Conservation (phyloP, 1,284 basidiomycete genomes). For the Tetrapyrgos nigripes region DNA sequence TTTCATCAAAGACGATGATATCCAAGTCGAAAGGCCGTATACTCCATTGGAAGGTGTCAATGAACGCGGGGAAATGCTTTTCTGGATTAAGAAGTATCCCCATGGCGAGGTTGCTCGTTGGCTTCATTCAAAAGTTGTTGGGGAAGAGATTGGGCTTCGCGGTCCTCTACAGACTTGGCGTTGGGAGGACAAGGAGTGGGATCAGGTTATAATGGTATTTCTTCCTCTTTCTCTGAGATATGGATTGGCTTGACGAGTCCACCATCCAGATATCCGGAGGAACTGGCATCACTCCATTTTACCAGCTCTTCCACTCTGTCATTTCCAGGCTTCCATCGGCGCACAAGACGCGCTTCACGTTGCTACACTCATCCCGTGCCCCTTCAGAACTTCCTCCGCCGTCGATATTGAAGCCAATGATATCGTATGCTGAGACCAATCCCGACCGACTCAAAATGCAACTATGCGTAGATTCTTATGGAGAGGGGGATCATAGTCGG, state of each 20-base stretch:
- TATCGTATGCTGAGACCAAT: conserved; percentile 49
- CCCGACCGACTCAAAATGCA: conserved; percentile 61
- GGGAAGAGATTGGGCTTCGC: conserved; percentile 76
- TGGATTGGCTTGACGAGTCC: conserved; percentile 4
- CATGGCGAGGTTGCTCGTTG: conserved; percentile 84
- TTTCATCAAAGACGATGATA: conserved; percentile 85
- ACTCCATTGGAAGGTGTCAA: conserved; percentile 80
- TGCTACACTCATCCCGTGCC: conserved; percentile 72
- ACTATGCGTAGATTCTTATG: conserved; percentile 65
- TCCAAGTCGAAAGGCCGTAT: conserved; percentile 88
- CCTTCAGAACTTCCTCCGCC: conserved; percentile 71
- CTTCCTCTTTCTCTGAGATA: background rate
- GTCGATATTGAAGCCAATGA: conserved; percentile 57
- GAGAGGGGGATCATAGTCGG: conserved; percentile 25
- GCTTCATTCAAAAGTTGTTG: conserved; percentile 73
- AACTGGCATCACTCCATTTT: conserved; percentile 84
- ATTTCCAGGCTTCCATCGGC: conserved; percentile 35
- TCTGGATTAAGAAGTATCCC: conserved; percentile 83
- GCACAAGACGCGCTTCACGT: conserved; percentile 60
- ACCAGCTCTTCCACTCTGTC: conserved; percentile 63
- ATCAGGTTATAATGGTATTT: conserved; percentile 79
- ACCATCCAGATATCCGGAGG: conserved; percentile 78
- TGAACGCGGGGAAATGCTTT: conserved; percentile 62
- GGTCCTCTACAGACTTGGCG: conserved; percentile 78
- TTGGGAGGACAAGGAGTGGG: conserved; percentile 68